Base-by-base conservation (phyloP, 345 rosid genomes). In the Linum trigynum region DNA sequence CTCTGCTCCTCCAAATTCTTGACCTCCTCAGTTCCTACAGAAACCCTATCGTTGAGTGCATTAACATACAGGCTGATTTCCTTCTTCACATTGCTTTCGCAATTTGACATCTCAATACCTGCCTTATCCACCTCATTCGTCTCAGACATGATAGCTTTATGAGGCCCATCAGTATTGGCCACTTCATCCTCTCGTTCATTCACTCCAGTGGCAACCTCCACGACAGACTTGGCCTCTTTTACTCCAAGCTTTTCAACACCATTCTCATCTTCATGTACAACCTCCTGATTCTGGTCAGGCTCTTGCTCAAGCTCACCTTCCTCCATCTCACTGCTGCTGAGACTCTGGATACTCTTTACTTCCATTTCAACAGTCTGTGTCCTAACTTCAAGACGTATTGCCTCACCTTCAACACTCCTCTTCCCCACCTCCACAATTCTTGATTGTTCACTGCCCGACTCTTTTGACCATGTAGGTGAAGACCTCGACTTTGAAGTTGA, bases 261-360 rank as follows among this genome's bases (percentile, higher is more conserved):
- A 55, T 40, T 51, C 6, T 17, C 59, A 41, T 39, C 40, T 37
- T 56, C 66, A 57, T 64, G 38, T 36, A 3, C 72, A 59, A 50
- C 74, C 39, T 62, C 73, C 61, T 71, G 55, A 43, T 55, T 72
- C 23, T 38, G 53, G 64, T 69, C 79, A 48, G 69, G 65, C 57
- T 86, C 95, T 12, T 96, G 98, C 74, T 90, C 92, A 36, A 94
- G 85, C 80, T 94, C 97, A 36, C 99, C 99, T 86, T 94, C 97
- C 81, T 94, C 99, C 96, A 88, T 94, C 77, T 94, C 99, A 72
- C 99, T 90, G 45, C 82, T 77, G 64, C 84, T 74, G 45, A 86
- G 81, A 70, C 80, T 75, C 79, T 74, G 79, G 61, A 70, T 74
- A 41, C 38, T 57, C 61, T 55, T 77, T 50, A 70, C 69, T 43